Percentiles rank a stretch among this genome's conserved stretches.
Conservation (phyloP, 176 grass and related monocot genomes). For the Pontederia crassipes region DNA sequence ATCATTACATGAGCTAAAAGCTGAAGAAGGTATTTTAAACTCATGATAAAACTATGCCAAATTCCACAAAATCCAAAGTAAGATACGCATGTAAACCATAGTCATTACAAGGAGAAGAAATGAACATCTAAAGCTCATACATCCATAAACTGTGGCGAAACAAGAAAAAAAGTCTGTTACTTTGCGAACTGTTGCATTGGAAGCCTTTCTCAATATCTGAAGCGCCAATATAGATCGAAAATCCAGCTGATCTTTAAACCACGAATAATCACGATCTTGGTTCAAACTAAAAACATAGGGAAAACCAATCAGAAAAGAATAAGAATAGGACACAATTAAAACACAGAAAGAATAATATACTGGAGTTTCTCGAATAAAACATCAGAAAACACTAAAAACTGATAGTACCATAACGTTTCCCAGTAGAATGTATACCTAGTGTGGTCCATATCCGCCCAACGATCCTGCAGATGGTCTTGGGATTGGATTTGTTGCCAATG, state of each 20-base stretch:
- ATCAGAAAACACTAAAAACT: background rate
- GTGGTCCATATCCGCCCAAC: constrained; percentile 64
- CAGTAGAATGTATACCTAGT: constrained; percentile 47
- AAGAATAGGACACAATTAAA: background rate
- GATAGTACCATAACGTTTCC: background rate
- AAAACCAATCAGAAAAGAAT: constrained; percentile 43
- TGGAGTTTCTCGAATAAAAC: constrained; percentile 2
- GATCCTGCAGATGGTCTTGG: constrained; percentile 42
- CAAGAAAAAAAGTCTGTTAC: background rate
- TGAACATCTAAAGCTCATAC: background rate
- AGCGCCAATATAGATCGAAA: constrained; percentile 74
- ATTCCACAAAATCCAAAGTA: too few relatives aligned
- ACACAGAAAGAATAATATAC: background rate
- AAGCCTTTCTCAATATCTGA: constrained; percentile 61
- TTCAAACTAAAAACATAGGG: constrained; percentile 59
- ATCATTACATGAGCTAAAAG: too few relatives aligned
- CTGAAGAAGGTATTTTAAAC: too few relatives aligned
- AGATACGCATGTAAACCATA: too few relatives aligned
- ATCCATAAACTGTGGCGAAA: background rate
- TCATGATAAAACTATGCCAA: too few relatives aligned
- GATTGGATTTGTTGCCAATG: constrained; percentile 41
- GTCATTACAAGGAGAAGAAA: background rate
- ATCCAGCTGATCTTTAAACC: constrained; percentile 78
- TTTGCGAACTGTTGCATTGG: constrained; percentile 27
- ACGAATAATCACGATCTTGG: constrained; percentile 61